A percentile compares a stretch with the other conserved stretches of the same genome.
Conservation (phyloP, 371 early-diverging fungal genomes). For the Zychaea mexicana region DNA sequence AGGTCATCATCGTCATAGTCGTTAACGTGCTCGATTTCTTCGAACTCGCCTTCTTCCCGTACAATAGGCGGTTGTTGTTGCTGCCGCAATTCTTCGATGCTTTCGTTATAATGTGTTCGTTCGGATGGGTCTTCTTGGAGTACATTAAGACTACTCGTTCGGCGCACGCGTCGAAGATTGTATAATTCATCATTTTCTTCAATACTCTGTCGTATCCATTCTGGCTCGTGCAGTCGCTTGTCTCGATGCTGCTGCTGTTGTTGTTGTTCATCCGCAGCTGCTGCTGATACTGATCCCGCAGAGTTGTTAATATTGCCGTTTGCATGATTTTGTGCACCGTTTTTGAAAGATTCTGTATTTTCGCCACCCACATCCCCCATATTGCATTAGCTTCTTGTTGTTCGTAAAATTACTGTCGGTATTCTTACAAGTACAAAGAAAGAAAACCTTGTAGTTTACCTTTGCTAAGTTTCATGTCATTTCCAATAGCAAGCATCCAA, state of each 20-base stretch:
- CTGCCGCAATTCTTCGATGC: no score
- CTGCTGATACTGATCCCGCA: neutral
- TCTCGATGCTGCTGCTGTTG: neutral
- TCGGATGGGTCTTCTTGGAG: slow-evolving; percentile 26
- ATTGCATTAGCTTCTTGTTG: no score
- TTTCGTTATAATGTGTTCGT: slow-evolving; percentile 3
- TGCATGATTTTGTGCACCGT: neutral
- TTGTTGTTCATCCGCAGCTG: neutral
- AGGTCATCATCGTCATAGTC: neutral
- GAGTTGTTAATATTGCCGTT: neutral
- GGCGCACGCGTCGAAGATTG: slow-evolving; percentile 19
- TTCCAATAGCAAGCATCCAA: slow-evolving; percentile 49
- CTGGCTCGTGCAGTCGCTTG: neutral
- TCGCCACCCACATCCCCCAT: neutral
- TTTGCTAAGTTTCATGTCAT: slow-evolving; percentile 36
- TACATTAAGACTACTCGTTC: slow-evolving; percentile 52
- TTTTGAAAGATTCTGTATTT: neutral
- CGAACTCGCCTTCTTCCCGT: neutral
- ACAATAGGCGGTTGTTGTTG: neutral
- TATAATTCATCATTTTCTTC: slow-evolving; percentile 15
- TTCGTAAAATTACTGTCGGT: neutral
- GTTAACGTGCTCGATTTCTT: neutral
- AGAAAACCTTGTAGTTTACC: slow-evolving; percentile 7
- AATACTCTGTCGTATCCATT: slow-evolving; percentile 3
- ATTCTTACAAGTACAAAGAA: neutral